These are phyloP conservation scores for Drechslerella dactyloides DNA, from an alignment of 2,329 filamentous ascomycete genomes.

Conservation along the genomic window DNA sequence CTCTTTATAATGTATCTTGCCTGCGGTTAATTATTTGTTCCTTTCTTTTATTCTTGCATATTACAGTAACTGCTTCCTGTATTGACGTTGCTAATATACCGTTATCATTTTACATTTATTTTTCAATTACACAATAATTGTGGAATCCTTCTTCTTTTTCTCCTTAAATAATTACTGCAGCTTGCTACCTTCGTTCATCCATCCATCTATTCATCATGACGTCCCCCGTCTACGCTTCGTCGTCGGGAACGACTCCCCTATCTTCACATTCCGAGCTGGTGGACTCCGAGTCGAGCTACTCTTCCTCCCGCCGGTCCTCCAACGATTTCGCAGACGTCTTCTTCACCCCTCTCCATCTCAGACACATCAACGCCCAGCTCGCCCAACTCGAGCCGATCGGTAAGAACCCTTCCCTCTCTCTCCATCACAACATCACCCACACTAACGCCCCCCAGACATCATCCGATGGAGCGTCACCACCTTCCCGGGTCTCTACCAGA, in stretches of 20 bases:
- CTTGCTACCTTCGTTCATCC: not conserved
- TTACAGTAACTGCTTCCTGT: not conserved
- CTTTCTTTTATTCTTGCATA: conserved; percentile 7
- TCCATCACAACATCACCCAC: conserved; percentile 21
- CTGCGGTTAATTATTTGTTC: too few species aligned
- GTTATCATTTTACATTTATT: too few species aligned
- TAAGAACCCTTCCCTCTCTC: conserved; percentile 56
- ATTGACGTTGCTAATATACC: too few species aligned
- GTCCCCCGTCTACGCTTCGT: too few species aligned
- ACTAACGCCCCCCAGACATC: conserved; percentile 66
- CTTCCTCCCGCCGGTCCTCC: conserved; percentile 68
- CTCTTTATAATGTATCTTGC: not conserved
- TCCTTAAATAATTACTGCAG: not conserved
- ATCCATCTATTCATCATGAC: not conserved
- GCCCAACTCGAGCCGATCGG: conserved; percentile 82
- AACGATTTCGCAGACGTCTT: conserved; percentile 74
- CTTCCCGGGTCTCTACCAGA: conserved; percentile 87
- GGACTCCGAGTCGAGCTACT: conserved; percentile 82
- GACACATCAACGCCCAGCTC: conserved; percentile 87
- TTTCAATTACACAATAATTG: too few species aligned
- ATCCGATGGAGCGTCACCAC: conserved; percentile 90
- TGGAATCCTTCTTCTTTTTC: not conserved
- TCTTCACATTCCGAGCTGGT: conserved; percentile 41
- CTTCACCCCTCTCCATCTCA: conserved; percentile 85
- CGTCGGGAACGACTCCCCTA: conserved; percentile 20